Percentiles rank a stretch among this genome's conserved stretches.
Conservation (phyloP, 1,139 yeast species). For the Geotrichum reessii region DNA sequence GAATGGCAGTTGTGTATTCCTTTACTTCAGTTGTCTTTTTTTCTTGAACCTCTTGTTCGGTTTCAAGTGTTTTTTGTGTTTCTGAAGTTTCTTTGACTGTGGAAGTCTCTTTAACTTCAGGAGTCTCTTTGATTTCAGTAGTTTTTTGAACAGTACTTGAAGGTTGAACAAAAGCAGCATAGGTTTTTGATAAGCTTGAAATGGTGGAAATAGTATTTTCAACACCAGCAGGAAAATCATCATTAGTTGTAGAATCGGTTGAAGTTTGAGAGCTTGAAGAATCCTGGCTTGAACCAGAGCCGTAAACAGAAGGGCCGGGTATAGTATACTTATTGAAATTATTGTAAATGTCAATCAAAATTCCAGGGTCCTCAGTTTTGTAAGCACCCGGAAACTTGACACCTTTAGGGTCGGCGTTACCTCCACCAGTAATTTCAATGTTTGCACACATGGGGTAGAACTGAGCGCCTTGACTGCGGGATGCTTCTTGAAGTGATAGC, state of each 20-base stretch:
- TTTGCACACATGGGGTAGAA: constrained; percentile 17
- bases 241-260: neutral
- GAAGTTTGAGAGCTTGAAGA: neutral
- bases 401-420: constrained; percentile 15
- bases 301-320: neutral
- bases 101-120: neutral
- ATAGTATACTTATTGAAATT: neutral
- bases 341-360: constrained; percentile 13
- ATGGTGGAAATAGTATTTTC: neutral
- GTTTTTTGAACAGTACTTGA: neutral
- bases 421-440: constrained; percentile 17
- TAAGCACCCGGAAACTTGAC: constrained; percentile 20
- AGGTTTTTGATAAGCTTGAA: too few relatives aligned
- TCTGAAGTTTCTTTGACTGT: too few relatives aligned
- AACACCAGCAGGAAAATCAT: neutral
- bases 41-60: too few relatives aligned
- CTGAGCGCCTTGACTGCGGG: constrained; percentile 6
- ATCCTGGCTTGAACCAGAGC: too few relatives aligned
- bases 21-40: neutral
- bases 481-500: constrained; percentile 13
- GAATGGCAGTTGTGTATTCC: neutral
- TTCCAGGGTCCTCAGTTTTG: constrained; percentile 18
- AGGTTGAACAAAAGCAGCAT: neutral
- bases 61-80: too few relatives aligned
- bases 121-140: neutral